Percentiles rank a stretch among this genome's conserved stretches.
Evolutionary conservation across 78 protist genomes (phyloP).

Genomic region (Pigoraptor vietnamica): DNA sequence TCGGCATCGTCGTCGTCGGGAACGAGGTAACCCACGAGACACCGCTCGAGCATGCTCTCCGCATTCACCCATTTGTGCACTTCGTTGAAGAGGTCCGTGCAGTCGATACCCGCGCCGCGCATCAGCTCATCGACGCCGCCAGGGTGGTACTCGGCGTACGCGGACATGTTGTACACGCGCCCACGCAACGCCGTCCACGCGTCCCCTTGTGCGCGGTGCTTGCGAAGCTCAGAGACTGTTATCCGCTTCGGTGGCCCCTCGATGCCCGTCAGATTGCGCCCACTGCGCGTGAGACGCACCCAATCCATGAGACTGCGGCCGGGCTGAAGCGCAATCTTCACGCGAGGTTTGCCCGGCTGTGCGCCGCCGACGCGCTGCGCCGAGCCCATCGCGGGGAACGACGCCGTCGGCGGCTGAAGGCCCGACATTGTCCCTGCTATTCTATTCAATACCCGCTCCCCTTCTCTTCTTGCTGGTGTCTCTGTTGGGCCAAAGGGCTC

Average conservation of each 20-base stretch:
- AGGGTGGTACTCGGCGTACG: constrained; percentile 64
- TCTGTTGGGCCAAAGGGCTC: no score
- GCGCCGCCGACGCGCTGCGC: constrained; percentile 1
- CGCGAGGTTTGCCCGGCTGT: background rate
- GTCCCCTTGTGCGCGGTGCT: constrained; percentile 34
- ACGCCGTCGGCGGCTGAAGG: background rate
- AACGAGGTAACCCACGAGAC: constrained; percentile 11
- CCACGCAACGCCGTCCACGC: constrained; percentile 72
- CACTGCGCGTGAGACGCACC: constrained; percentile 12
- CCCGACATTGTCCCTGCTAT: background rate
- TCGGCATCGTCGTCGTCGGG: constrained; percentile 6
- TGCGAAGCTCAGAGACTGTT: constrained; percentile 19
- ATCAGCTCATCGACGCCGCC: constrained; percentile 56
- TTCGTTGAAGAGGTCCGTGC: constrained; percentile 43
- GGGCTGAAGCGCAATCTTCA: background rate
- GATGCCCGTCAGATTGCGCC: background rate
- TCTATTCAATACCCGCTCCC: no score
- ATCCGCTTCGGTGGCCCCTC: background rate
- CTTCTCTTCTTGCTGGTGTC: no score
- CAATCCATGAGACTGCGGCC: constrained; percentile 20
- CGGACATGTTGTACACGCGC: constrained; percentile 61
- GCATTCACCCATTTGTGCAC: constrained; percentile 29
- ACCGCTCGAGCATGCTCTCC: background rate
- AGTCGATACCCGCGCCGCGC: constrained; percentile 62
- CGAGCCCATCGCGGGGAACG: background rate